These are phyloP conservation scores for Carex cristatella DNA, from an alignment of 176 grass and related monocot species.

Conservation along the genomic window DNA sequence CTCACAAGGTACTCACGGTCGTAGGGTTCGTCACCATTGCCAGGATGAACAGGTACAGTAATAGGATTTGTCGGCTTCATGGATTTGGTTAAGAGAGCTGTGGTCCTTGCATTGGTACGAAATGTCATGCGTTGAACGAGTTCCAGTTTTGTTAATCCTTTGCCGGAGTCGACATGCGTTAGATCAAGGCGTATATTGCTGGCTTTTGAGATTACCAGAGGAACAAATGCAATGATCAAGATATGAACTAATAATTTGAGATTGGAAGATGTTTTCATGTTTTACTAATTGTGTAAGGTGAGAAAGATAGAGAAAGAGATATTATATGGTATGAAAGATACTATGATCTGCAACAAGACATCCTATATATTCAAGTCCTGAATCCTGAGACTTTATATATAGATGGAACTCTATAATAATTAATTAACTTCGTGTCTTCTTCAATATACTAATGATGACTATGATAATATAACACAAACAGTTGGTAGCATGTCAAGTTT, in stretches of 20 bases:
- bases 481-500: neutral
- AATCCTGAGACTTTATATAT: neutral
- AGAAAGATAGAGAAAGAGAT: neutral
- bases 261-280: conserved; percentile 1
- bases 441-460: neutral
- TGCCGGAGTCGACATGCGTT: conserved; percentile 41
- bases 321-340: neutral
- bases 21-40: neutral
- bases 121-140: conserved; percentile 31
- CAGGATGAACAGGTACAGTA: neutral
- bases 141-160: conserved; percentile 41
- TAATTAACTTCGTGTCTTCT: neutral
- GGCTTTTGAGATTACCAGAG: neutral
- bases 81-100: neutral
- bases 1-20: conserved; percentile 35
- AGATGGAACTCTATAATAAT: neutral
- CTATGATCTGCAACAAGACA: neutral
- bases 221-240: neutral
- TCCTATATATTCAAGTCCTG: neutral
- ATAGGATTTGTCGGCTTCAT: neutral
- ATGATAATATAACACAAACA: neutral
- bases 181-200: conserved; percentile 30
- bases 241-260: neutral
- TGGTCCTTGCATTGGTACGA: conserved; percentile 24
- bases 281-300: neutral